Percentiles rank a stretch among this genome's conserved stretches.
Evolutionary conservation across 148 eudicot genomes (phyloP).

Genomic region (Fagopyrum homotropicum): DNA sequence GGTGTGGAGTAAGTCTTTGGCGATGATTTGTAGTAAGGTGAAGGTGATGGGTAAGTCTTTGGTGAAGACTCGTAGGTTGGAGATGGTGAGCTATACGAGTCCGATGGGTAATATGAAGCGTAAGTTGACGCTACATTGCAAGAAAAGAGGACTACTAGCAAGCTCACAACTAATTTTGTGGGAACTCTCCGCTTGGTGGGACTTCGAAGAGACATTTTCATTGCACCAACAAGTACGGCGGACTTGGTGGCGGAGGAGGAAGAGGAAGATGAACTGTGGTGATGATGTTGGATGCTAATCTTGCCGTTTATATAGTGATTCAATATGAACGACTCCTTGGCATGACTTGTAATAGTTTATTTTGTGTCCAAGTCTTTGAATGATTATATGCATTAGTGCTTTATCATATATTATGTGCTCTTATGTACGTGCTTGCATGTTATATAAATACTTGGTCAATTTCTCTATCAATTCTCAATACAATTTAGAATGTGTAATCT

Average conservation of each 20-base stretch:
- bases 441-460: not conserved
- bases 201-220: constrained; percentile 3
- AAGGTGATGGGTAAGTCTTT: not conserved
- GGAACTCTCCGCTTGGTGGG: constrained; percentile 2
- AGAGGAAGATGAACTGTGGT: constrained; percentile 1
- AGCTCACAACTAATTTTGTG: not conserved
- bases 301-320: constrained; percentile 5
- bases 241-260: not conserved
- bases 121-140: constrained; percentile 9
- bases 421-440: not conserved
- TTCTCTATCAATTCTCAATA: not conserved
- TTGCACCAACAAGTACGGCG: not conserved
- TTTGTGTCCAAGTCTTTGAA: not conserved
- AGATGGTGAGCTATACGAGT: not conserved
- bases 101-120: constrained; percentile 3
- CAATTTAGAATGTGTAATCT: no score
- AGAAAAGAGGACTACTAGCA: not conserved
- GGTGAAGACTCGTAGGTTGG: not conserved
- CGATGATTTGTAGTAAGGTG: not conserved
- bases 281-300: constrained; percentile 4
- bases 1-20: not conserved
- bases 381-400: constrained; percentile 3
- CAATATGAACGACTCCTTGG: not conserved
- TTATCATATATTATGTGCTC: not conserved
- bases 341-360: not conserved